Base-by-base conservation (phyloP, 164 flowering plant genomes). In the Vitis amurensis region DNA sequence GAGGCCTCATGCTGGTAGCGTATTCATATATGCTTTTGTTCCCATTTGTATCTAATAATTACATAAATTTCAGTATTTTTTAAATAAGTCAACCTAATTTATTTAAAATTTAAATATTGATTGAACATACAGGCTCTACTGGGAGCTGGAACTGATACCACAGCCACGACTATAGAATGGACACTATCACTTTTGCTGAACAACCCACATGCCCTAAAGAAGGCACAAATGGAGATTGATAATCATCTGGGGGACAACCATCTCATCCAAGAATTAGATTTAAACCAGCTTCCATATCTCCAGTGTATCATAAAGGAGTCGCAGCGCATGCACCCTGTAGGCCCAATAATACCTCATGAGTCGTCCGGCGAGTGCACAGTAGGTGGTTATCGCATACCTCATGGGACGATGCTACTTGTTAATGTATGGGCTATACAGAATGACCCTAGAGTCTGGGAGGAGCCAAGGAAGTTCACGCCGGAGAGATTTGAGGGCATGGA, bases 351-450 rank as follows among this genome's bases (percentile, higher is more conserved):
- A 13, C 84, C 81, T 1, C 86, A 83, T 51, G 79, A 80, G 63
- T 78, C 86, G 9, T 78, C 82, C 0, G 62, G 53, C 0, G 81
- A 75, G 13, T 78, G 81, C 73, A 61, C 8, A 0, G 70, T 84
- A 1, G 83, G 80, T 5, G 84, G 83, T 2, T 79, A 48, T 31
- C 50, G 51, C 0, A 67, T 84, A 2, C 85, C 83, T 2, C 64
- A 76, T 2, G 83, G 79, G 27, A 81, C 87, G 0, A 81, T 77
- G 74, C 53, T 84, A 16, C 30, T 81, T 8, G 78, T 81, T 23
- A 84, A 84, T 55, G 0, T 47, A 14, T 81, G 84, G 84, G 83
- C 78, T 9, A 75, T 83, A 17, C 84, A 81, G 4, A 74, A 81
- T 50, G 78, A 81, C 47, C 79, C 82, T 0, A 58, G 50, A 9